Evolutionary conservation across 305 asterid species (phyloP).

Genomic region (Plantago coronopus): DNA sequence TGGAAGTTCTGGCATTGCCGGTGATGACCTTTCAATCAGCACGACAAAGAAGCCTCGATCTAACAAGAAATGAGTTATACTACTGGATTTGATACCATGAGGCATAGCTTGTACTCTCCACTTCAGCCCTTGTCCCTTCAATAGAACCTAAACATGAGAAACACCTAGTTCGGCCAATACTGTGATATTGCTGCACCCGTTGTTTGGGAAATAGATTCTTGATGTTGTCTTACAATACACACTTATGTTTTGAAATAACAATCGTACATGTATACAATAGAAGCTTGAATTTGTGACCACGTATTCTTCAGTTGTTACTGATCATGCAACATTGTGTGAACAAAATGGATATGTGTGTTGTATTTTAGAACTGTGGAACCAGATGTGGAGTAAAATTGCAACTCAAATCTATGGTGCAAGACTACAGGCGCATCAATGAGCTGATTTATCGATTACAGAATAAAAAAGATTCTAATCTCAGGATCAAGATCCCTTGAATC

Average conservation of each 20-base stretch:
- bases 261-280: not conserved
- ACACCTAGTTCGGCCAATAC: not conserved
- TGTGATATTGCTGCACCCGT: not conserved
- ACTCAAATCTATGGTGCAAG: no score
- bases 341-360: no score
- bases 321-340: no score
- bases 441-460: no score
- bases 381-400: no score
- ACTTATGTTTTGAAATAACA: constrained; percentile 1
- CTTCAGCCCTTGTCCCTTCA: not conserved
- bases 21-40: constrained; percentile 39
- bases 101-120: not conserved
- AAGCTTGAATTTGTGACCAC: not conserved
- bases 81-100: not conserved
- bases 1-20: constrained; percentile 44
- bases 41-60: constrained; percentile 49
- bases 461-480: no score
- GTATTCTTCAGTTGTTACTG: not conserved
- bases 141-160: not conserved
- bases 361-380: no score
- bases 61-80: not conserved
- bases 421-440: no score
- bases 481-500: no score
- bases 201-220: not conserved
- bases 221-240: not conserved